phyloP scores from a whole-genome alignment of 306 rosid species.

The Quercus suber region DNA sequence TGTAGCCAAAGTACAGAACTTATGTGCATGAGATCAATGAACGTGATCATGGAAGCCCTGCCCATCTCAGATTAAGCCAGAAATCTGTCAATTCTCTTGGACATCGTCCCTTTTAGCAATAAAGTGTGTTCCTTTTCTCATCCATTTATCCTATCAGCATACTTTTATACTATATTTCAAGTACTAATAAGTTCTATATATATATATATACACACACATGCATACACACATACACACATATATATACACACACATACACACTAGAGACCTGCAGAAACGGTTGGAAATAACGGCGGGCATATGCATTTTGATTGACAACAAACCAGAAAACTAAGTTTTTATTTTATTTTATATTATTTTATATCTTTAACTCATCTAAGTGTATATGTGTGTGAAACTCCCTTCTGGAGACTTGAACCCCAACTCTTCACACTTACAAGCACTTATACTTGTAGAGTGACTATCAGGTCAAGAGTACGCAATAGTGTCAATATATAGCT shows the following conservation, averaged over 20 bases:
- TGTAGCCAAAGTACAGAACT: slow-evolving; percentile 59
- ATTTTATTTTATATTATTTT: too few species aligned
- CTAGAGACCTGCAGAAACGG: slow-evolving; percentile 50
- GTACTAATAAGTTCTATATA: not conserved
- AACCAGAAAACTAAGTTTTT: slow-evolving; percentile 42
- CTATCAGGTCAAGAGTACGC: rapidly evolving
- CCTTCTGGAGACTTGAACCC: too few species aligned
- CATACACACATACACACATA: rapidly evolving
- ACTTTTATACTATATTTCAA: too few species aligned
- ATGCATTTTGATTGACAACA: slow-evolving; percentile 51
- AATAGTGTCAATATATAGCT: slow-evolving; percentile 39
- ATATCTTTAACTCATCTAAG: too few species aligned
- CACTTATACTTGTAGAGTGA: too few species aligned
- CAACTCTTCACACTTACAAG: too few species aligned
- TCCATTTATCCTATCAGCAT: too few species aligned
- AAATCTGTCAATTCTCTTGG: slow-evolving; percentile 57
- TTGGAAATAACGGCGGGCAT: slow-evolving; percentile 53
- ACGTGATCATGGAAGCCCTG: slow-evolving; percentile 67
- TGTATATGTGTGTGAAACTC: too few species aligned
- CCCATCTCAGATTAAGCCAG: slow-evolving; percentile 53
- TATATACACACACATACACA: not conserved
- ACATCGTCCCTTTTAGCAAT: slow-evolving; percentile 73
- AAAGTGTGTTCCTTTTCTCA: slow-evolving; percentile 27
- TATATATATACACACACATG: not conserved
- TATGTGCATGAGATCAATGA: slow-evolving; percentile 63